Evolutionary conservation across 2,329 filamentous ascomycete species (phyloP).

Genomic region (Fusarium compactum): DNA sequence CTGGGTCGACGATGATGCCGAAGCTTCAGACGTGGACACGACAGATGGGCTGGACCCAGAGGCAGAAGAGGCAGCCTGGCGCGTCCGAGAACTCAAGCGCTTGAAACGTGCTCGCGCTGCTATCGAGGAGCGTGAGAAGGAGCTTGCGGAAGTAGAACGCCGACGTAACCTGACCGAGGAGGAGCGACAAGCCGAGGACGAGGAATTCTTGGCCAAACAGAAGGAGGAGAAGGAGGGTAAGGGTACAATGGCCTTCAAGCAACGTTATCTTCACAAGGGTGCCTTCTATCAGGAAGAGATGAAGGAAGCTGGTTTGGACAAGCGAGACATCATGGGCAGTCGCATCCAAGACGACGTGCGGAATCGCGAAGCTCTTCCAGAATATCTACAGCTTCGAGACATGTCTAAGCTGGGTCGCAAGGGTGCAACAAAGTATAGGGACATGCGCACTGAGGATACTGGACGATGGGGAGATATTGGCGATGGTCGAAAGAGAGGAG

Average conservation of each 20-base stretch:
- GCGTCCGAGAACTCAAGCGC: slow-evolving; percentile 88
- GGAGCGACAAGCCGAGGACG: slow-evolving; percentile 88
- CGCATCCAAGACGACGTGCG: slow-evolving; percentile 84
- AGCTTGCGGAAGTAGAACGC: slow-evolving; percentile 90
- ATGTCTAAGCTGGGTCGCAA: slow-evolving; percentile 95
- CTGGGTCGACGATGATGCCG: slow-evolving; percentile 84
- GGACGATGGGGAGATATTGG: slow-evolving; percentile 82
- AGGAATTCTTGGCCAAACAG: slow-evolving; percentile 80
- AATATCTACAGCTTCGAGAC: slow-evolving; percentile 92
- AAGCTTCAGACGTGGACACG: slow-evolving; percentile 84
- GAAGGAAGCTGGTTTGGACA: slow-evolving; percentile 78
- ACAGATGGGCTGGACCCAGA: slow-evolving; percentile 88
- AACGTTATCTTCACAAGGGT: slow-evolving; percentile 96
- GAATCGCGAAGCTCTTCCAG: slow-evolving; percentile 85
- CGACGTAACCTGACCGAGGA: slow-evolving; percentile 87
- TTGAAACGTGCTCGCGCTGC: slow-evolving; percentile 87
- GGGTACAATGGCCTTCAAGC: slow-evolving; percentile 90
- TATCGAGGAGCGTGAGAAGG: slow-evolving; percentile 85
- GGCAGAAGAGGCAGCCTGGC: slow-evolving; percentile 93
- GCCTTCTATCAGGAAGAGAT: slow-evolving; percentile 92
- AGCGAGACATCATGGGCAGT: slow-evolving; percentile 87
- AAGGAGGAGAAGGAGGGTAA: slow-evolving; percentile 81
- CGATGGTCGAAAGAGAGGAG: slow-evolving; percentile 58
- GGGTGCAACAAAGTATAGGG: slow-evolving; percentile 89
- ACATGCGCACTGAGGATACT: slow-evolving; percentile 90